Base-by-base conservation (phyloP, 176 grass and related monocot species). In the Oryza longistaminata region DNA sequence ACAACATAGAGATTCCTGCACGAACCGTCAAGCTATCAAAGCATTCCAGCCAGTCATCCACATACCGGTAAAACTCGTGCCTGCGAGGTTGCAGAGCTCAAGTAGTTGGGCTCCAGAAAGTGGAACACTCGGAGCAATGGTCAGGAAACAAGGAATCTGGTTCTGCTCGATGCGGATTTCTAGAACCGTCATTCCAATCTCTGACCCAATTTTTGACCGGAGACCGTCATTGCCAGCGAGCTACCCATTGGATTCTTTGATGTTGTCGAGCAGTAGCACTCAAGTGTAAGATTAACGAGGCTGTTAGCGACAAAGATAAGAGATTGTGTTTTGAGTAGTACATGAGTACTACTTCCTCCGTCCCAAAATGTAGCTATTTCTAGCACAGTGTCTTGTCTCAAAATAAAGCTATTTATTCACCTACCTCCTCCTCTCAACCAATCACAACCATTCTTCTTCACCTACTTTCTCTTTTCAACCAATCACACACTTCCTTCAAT, bases 71-170 rank as follows among this genome's bases (percentile, higher is more conserved):
- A 24, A 44, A 71, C 42, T 21, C 16, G 46, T 70, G 76, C 6
- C 62, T 49, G 70, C 49, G 1, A 39, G 29, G 11, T 14, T 61
- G 49, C 76, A 11, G 37, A 31, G 78, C 73, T n/a, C 53, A 67
- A 58, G 77, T 66, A 17, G 66, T 11, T 22, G 29, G n/a, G 73
- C 43, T 58, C 70, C 55, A 16, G 82, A 81, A 82, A 58, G 27
- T 66, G 27, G 10, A 42, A 49, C 22, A 44, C 69, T 29, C 43
- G 25, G 37, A 70, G 52, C 75, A 46, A 27, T 49, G 49, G 49
- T 52, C 49, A 52, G 49, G 49, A 52, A 52, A 52, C 68, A 52
- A 46, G 87, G 68, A 84, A 74, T 90, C 83, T 7, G 42, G 52
- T 77, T 43, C 11, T 22, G 42, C 45, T 66, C 19, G 66, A 64